Evolutionary conservation across 768 basidiomycete genomes (phyloP), one percentile per base, ranked within the genome.

Genomic region (Trametes elegans): DNA sequence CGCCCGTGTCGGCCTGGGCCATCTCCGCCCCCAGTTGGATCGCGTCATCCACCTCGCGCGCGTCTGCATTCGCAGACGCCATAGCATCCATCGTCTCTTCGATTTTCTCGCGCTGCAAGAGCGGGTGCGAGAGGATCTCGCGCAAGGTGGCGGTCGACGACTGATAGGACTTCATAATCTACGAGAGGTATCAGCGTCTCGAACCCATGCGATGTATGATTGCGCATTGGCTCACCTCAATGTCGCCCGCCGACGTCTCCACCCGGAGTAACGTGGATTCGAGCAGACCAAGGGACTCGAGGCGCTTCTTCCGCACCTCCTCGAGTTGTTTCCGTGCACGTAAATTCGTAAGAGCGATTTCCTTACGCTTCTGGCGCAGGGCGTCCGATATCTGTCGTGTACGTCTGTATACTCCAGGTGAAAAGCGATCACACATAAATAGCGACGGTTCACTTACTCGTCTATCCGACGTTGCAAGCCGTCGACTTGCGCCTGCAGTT

Each of bases 91-190:
- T 86, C 3, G 93, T 96, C 61, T 82, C 79, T 53, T 96, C 90
- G 42, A 98, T 82, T 45, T 78, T 79, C 14, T 85, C 85, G n/a
- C 83, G 79, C 57, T 87, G 84, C 11, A 98, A 74, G 0, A 84
- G 84, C 0, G 94, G 93, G 61, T 96, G 84, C 7, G 86, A 74
- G 2, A 98, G 80, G 39, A 98, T 83, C 0, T 82, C 71, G 13
- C 79, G 80, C 6, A 98, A 75, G 0, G 94, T 93, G 6, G 79
- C 70, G 0, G 92, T 87, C 6, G 93, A 94, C 2, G 85, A 83
- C 69, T 91, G 81, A 66, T 96, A 98, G 0, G 85, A 81, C 61
- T 81, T 82, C 82, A 98, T 84, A 45, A 97, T 89, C 92, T 94
- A 59, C 45, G 54, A 53, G 45, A 7, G 38, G 48, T 18, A 1